Evolutionary conservation across 116 monocot genomes (phyloP).

Genomic region (Trichopus zeylanicus): DNA sequence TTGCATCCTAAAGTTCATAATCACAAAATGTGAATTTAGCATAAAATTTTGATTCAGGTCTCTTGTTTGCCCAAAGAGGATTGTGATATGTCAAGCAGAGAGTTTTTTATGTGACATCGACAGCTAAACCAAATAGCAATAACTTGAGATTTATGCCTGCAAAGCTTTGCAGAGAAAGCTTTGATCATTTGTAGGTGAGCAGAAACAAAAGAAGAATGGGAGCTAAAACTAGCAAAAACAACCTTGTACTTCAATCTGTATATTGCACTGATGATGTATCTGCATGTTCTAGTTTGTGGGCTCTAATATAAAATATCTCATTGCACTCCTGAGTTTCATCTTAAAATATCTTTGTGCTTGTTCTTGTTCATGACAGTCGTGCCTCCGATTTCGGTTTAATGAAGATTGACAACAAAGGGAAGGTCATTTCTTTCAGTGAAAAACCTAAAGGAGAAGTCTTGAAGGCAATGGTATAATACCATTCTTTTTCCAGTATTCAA

Average conservation of each 20-base stretch:
- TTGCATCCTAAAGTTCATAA: too few species aligned
- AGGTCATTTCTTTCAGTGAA: conserved; percentile 70
- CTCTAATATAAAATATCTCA: too few species aligned
- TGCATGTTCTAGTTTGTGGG: background rate
- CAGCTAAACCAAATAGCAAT: background rate
- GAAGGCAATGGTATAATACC: conserved; percentile 54
- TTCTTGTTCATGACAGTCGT: conserved; percentile 41
- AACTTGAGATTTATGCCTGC: background rate
- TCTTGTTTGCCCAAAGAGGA: too few species aligned
- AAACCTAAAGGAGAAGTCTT: conserved; percentile 78
- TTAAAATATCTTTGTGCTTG: too few species aligned
- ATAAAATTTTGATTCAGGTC: background rate
- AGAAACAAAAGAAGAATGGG: background rate
- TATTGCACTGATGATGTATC: background rate
- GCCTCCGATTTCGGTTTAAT: conserved; percentile 90
- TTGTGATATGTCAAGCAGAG: too few species aligned
- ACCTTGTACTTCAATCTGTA: too few species aligned
- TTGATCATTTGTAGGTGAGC: background rate
- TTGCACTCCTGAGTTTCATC: too few species aligned
- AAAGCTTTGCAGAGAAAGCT: background rate
- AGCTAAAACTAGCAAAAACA: background rate
- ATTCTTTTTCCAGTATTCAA: background rate
- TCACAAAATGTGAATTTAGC: too few species aligned
- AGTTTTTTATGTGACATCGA: background rate
- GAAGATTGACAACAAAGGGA: conserved; percentile 79